These are phyloP conservation scores for Hansenula sp. DNA, from an alignment of 1,139 yeast species.

Conservation along the genomic window DNA sequence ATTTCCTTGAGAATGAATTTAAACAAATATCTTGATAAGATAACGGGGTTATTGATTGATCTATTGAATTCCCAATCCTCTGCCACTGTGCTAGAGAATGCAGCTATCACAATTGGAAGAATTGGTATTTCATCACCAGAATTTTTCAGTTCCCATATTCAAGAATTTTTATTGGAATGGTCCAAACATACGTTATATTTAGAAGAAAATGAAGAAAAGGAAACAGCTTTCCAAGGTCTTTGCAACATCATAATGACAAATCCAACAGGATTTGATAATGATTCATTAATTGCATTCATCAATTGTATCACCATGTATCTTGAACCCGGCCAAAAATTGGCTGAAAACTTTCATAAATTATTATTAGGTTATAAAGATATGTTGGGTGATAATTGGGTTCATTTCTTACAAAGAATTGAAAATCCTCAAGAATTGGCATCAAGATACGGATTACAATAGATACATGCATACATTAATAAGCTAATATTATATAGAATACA, in stretches of 20 bases:
- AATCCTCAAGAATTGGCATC: conserved; percentile 14
- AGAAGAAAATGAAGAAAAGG: conserved; percentile 78
- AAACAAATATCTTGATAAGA: conserved; percentile 56
- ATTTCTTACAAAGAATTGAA: conserved; percentile 24
- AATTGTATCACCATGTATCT: conserved; percentile 62
- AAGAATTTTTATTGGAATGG: conserved; percentile 62
- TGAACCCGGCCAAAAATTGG: conserved; percentile 45
- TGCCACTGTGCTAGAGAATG: conserved; percentile 73
- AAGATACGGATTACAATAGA: conserved; percentile 7
- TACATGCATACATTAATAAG: neutral
- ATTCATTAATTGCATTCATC: conserved; percentile 52
- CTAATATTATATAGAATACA: neutral
- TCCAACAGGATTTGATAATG: conserved; percentile 61
- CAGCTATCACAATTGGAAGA: conserved; percentile 93
- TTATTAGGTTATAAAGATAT: conserved; percentile 43
- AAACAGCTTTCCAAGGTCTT: conserved; percentile 75
- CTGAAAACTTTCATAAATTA: conserved; percentile 40
- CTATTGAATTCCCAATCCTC: conserved; percentile 51
- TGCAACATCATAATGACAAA: conserved; percentile 58
- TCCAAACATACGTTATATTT: conserved; percentile 59
- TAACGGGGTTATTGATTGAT: conserved; percentile 62
- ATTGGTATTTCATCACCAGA: conserved; percentile 67
- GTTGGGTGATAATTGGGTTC: conserved; percentile 40
- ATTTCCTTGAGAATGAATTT: conserved; percentile 63
- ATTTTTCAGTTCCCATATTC: conserved; percentile 51